Percentiles rank a stretch among this genome's conserved stretches.
Evolutionary conservation across 2,329 filamentous ascomycete genomes (phyloP).

Genomic region (Botryotinia globosa): DNA sequence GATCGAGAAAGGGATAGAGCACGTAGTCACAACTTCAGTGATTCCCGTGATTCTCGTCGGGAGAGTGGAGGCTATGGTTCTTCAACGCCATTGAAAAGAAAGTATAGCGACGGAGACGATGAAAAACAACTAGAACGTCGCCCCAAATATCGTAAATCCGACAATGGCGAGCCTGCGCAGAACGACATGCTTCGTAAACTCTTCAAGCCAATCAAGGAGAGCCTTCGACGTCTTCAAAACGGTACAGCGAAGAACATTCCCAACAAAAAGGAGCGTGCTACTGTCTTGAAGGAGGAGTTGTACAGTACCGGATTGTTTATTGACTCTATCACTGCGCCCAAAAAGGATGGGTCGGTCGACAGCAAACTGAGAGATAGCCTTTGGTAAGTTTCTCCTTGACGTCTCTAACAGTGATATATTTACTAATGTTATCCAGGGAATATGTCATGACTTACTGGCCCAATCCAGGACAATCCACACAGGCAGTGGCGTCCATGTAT

Average conservation of each 20-base stretch:
- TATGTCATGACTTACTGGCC: slow-evolving; percentile 40
- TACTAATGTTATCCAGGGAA: slow-evolving; percentile 33
- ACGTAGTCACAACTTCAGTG: slow-evolving; percentile 42
- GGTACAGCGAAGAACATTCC: slow-evolving; percentile 62
- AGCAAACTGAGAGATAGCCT: slow-evolving; percentile 34
- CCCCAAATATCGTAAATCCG: slow-evolving; percentile 52
- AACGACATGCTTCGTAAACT: slow-evolving; percentile 27
- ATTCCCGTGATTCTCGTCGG: slow-evolving; percentile 38
- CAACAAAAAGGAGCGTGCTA: slow-evolving; percentile 59
- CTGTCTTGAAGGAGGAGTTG: slow-evolving; percentile 59
- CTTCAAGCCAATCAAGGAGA: slow-evolving; percentile 58
- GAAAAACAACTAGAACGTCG: slow-evolving; percentile 49
- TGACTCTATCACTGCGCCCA: slow-evolving; percentile 40
- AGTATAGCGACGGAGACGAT: slow-evolving; percentile 54
- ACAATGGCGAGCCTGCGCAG: slow-evolving; percentile 42
- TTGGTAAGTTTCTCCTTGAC: slow-evolving; percentile 32
- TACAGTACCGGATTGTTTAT: slow-evolving; percentile 63
- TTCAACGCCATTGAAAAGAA: slow-evolving; percentile 51
- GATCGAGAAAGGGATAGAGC: slow-evolving; percentile 51
- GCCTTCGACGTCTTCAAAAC: slow-evolving; percentile 56
- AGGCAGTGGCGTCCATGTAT: slow-evolving; percentile 35
- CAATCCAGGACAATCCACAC: slow-evolving; percentile 30
- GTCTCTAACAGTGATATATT: neutral
- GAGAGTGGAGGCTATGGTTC: slow-evolving; percentile 27
- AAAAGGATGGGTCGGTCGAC: slow-evolving; percentile 25